Percentiles rank a stretch among this genome's conserved stretches.
Evolutionary conservation across 83 land plant genomes (phyloP).

Genomic region (Picea mariana): DNA sequence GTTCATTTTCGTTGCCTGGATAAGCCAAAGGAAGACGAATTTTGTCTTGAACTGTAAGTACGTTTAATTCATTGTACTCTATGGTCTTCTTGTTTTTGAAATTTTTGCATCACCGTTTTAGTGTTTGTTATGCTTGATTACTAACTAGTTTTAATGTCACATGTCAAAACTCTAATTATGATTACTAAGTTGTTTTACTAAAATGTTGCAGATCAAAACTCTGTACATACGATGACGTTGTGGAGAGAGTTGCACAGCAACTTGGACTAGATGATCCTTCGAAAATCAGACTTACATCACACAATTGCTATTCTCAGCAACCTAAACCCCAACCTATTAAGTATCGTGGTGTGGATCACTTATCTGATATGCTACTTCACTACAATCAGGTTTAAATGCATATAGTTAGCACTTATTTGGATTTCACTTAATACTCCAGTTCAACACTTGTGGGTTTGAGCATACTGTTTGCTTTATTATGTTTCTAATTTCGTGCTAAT

Average conservation of each 20-base stretch:
- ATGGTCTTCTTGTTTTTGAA: neutral
- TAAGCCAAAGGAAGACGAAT: constrained; percentile 97
- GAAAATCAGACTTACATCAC: constrained; percentile 94
- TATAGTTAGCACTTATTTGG: neutral
- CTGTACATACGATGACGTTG: constrained; percentile 92
- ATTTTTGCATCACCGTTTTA: neutral
- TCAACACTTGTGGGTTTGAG: neutral
- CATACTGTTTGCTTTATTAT: neutral
- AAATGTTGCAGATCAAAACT: constrained; percentile 77
- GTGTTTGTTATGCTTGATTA: neutral
- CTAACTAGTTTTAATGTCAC: neutral
- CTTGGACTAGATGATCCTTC: constrained; percentile 94
- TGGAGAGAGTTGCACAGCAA: constrained; percentile 83
- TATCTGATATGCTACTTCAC: constrained; percentile 94
- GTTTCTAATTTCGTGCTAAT: neutral
- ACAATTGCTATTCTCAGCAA: constrained; percentile 96
- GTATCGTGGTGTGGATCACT: constrained; percentile 90
- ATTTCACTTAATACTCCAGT: neutral
- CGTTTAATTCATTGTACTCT: neutral
- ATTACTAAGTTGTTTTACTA: neutral
- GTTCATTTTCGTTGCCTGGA: constrained; percentile 93
- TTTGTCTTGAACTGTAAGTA: constrained; percentile 94
- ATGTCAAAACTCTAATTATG: neutral
- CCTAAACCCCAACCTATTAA: constrained; percentile 99
- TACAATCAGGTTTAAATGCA: constrained; percentile 80